phyloP scores from a whole-genome alignment of 1,284 basidiomycete species.

The Trichosporon ovoides region DNA sequence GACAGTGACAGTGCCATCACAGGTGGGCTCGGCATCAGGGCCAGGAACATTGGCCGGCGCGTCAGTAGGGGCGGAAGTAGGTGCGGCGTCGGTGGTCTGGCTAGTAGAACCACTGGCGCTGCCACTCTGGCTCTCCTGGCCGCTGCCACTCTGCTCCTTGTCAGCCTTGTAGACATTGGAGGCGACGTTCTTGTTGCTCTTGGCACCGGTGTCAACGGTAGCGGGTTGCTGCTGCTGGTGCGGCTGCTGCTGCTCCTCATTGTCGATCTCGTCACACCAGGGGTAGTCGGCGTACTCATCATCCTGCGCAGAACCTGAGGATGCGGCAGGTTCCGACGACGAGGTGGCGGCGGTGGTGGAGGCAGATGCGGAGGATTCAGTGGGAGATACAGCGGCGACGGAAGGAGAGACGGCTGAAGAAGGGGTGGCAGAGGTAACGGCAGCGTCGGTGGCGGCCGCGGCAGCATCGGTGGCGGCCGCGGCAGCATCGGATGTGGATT shows the following conservation, averaged over 20 bases:
- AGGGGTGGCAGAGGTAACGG: too few relatives aligned
- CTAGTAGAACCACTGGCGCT: neutral
- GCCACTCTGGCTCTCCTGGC: neutral
- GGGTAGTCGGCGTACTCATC: slow-evolving; percentile 3
- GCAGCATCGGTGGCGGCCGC: too few relatives aligned
- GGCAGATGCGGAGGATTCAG: slow-evolving; percentile 60
- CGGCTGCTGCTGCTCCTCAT: too few relatives aligned
- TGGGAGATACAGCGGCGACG: neutral
- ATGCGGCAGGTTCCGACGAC: neutral
- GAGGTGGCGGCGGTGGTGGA: neutral
- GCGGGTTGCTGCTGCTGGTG: too few relatives aligned
- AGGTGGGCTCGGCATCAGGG: slow-evolving; percentile 1
- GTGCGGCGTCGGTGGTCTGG: neutral
- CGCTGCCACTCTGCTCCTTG: neutral
- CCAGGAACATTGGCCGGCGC: neutral
- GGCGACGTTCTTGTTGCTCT: slow-evolving; percentile 21
- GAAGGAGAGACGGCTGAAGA: too few relatives aligned
- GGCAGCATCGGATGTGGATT: neutral
- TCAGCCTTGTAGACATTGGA: neutral
- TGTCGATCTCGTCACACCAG: slow-evolving; percentile 8
- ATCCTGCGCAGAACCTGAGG: neutral
- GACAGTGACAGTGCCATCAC: slow-evolving; percentile 3
- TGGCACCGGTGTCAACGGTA: slow-evolving; percentile 21
- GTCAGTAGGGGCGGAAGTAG: neutral
- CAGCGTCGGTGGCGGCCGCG: too few relatives aligned